These are phyloP conservation scores for Zalerion maritima DNA, from an alignment of 495 filamentous ascomycete species.

Conservation along the genomic window DNA sequence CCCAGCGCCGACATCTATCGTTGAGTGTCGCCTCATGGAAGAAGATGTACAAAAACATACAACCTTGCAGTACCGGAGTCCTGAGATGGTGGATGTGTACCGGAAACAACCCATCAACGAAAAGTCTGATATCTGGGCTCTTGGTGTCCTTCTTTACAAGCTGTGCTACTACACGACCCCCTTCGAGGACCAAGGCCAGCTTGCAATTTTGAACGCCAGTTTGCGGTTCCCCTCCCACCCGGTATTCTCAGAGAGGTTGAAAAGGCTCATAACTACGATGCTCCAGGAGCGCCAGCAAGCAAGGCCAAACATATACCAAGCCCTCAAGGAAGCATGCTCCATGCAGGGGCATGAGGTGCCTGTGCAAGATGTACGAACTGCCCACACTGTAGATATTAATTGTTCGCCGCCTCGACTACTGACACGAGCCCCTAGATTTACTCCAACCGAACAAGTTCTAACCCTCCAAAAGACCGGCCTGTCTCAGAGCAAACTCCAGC, in stretches of 20 bases:
- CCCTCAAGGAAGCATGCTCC: slow-evolving; percentile 65
- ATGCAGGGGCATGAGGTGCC: slow-evolving; percentile 85
- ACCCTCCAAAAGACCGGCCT: too few species aligned
- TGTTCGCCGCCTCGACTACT: too few species aligned
- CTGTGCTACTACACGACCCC: slow-evolving; percentile 98
- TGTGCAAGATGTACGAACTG: slow-evolving; percentile 67
- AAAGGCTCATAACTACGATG: slow-evolving; percentile 90
- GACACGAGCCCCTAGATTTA: slow-evolving; percentile 84
- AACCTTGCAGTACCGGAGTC: slow-evolving; percentile 91
- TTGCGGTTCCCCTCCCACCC: slow-evolving; percentile 88
- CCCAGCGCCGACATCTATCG: slow-evolving; percentile 68
- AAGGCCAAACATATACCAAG: slow-evolving; percentile 88
- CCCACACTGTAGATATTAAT: too few species aligned
- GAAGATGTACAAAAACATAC: slow-evolving; percentile 97
- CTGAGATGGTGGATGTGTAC: slow-evolving; percentile 98
- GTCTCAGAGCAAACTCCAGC: too few species aligned
- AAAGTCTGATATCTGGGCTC: slow-evolving; percentile 97
- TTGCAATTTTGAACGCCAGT: slow-evolving; percentile 94
- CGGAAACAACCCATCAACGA: slow-evolving; percentile 93
- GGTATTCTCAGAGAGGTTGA: slow-evolving; percentile 74
- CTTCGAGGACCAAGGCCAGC: slow-evolving; percentile 93
- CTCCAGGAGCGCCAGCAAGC: slow-evolving; percentile 67
- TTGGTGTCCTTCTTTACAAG: slow-evolving; percentile 93
- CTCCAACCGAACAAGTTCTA: slow-evolving; percentile 40
- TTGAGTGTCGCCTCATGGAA: slow-evolving; percentile 80